Evolutionary conservation across 1,284 basidiomycete genomes (phyloP), one percentile per base, ranked within the genome.

Genomic region (Naganishia cerealis): DNA sequence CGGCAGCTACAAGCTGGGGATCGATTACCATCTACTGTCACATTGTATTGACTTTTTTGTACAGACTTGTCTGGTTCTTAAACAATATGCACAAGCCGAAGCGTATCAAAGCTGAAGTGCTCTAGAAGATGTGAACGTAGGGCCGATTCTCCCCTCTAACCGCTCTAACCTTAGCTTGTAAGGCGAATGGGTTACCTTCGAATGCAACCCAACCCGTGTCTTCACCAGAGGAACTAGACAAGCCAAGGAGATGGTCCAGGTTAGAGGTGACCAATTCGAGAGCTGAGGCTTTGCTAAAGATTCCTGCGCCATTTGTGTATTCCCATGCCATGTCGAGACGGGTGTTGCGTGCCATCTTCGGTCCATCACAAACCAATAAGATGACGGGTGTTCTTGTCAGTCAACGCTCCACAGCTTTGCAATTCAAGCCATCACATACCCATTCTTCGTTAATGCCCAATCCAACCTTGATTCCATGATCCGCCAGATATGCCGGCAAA

Each of bases 401-500:
- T 24, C 21, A 50, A 50, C 46, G 46, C 18, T 46, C 9, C 46
- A 24, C 8, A 24, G n/a, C 9, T 10, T 24, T n/a, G 10, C 9
- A 24, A 1, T 13, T 24, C 24, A 3, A 24, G n/a, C 89, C n/a
- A 24, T 86, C 81, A 0, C 86, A 86, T 74, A 82, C 83, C 86
- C 86, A 90, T 46, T 83, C 81, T 69, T 86, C 83, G 54, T 82
- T 77, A 39, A 89, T 82, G 66, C 88, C 88, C 53, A 94, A 79
- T 0, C 87, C 92, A 55, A 94, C 89, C 0, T 84, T 87, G 21
- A 94, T 88, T 46, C 88, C 88, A 62, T 88, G 85, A 2, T 81
- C 78, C 29, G 88, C 80, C 15, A 95, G 83, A 58, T 83, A 83
- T 9, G 84, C 81, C n/a, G 91, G 81, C 2, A 87, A 84, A 42